These are phyloP conservation scores for Phytophthora fragariae DNA, from an alignment of 352 stramenopile species.

Conservation along the genomic window DNA sequence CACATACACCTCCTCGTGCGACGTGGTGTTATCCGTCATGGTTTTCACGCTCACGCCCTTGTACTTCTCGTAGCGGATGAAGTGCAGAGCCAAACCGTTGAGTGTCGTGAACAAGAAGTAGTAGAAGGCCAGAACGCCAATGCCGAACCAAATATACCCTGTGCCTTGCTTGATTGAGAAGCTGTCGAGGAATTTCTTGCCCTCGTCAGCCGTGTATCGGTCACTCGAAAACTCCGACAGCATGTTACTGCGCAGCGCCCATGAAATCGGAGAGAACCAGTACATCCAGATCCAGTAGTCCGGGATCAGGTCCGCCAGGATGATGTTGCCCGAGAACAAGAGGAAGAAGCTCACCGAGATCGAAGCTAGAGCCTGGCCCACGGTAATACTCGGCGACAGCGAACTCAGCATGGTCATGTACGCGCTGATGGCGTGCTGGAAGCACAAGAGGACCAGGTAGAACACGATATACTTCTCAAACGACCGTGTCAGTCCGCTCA, in stretches of 20 bases:
- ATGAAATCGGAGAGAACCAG: constrained; percentile 73
- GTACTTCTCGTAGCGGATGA: constrained; percentile 55
- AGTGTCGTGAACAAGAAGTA: constrained; percentile 58
- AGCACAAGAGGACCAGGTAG: constrained; percentile 76
- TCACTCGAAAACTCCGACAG: constrained; percentile 63
- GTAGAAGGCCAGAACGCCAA: constrained; percentile 42
- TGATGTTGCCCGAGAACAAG: constrained; percentile 84
- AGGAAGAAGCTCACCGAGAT: constrained; percentile 74
- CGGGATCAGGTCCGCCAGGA: constrained; percentile 70
- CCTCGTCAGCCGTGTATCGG: constrained; percentile 37
- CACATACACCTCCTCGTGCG: too few species aligned
- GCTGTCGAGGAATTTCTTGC: constrained; percentile 31
- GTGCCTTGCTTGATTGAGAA: constrained; percentile 53
- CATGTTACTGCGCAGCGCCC: constrained; percentile 65
- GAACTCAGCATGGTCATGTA: constrained; percentile 76
- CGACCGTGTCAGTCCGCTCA: constrained; percentile 79
- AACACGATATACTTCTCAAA: constrained; percentile 84
- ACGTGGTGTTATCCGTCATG: too few species aligned
- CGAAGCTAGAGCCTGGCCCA: constrained; percentile 56
- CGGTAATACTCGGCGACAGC: constrained; percentile 64
- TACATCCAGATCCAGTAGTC: constrained; percentile 87
- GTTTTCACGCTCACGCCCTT: constrained; percentile 37
- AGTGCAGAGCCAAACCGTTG: constrained; percentile 55
- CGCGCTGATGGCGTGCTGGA: constrained; percentile 73
- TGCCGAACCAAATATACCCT: constrained; percentile 55